Base-by-base conservation (phyloP, 2,329 filamentous ascomycete species). In the Cercospora sesami region DNA sequence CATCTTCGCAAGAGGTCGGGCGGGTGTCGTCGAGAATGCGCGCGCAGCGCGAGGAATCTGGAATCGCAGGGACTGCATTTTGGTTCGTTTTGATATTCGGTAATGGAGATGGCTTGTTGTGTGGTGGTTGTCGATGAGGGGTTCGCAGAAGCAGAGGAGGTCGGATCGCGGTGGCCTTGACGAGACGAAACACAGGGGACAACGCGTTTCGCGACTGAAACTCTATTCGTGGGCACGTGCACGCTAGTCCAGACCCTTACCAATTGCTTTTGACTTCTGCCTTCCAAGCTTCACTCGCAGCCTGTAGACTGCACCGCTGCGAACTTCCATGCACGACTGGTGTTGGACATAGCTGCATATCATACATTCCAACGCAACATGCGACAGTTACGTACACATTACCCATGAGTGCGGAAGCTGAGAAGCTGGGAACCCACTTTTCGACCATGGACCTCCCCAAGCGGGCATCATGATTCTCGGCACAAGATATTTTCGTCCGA, bases 1-100 rank as follows among this genome's bases (percentile, higher is more conserved):
- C 84, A 99, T 91, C 81, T 90, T 91, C 74, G 95, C 92, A 73
- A 95, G 77, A 71, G 85, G 81, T 70, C 87, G 86, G 73, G 83
- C 82, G 53, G 83, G 75, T 55, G 90, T 89, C 74, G 89, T 89
- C 83, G 89, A 92, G 87, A 97, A 97, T 77, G 89, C 82, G 81
- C 93, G 92, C 74, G 85, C 78, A 36, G 79, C 72, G 81, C 77
- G 79, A 81, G 78, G 83, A 81, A 77, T 81, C 81, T 78, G 81
- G 79, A 75, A 74, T 80, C 81, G 81, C 81, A 81, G 74, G 81
- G 83, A 80, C 80, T 84, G 82, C 83, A 86, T 76, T 36, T 73
- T 74, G 69, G 3, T 7, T 26, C 30, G 23, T 60, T 14, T 8
- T 31, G 53, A 4, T 30, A 30, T 31, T 57, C 23, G 23, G 53